phyloP scores from a whole-genome alignment of 2,329 filamentous ascomycete species.

The Trichoderma polysporum region DNA sequence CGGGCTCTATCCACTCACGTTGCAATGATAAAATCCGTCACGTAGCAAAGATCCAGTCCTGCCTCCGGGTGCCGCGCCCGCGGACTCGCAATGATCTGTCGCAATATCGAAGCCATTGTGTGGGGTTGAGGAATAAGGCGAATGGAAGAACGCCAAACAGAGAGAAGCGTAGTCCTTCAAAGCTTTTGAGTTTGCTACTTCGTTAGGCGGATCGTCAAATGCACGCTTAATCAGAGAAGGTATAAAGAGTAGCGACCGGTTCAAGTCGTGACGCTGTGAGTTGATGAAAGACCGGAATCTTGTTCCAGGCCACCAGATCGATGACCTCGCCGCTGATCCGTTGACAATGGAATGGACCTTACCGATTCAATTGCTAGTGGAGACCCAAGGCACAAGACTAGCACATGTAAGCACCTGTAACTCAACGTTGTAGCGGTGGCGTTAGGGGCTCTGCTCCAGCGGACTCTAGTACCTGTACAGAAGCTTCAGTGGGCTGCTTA shows the following conservation, averaged over 20 bases:
- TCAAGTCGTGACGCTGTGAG: neutral
- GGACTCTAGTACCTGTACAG: neutral
- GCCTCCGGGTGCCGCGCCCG: conserved; percentile 82
- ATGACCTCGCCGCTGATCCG: conserved; percentile 1
- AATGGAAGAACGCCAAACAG: neutral
- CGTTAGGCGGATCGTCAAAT: neutral
- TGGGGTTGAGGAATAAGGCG: neutral
- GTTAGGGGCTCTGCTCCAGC: neutral
- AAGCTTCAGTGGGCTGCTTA: neutral
- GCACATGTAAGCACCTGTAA: too few relatives aligned
- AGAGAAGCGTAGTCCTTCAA: neutral
- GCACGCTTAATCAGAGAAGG: neutral
- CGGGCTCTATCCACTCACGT: conserved; percentile 43
- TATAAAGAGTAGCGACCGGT: neutral
- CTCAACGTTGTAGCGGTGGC: neutral
- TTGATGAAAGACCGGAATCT: neutral
- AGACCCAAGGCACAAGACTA: too few relatives aligned
- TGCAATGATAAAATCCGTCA: conserved; percentile 74
- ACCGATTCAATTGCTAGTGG: neutral
- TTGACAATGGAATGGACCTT: neutral
- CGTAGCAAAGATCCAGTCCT: conserved; percentile 91
- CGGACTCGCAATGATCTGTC: conserved; percentile 88
- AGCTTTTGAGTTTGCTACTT: neutral
- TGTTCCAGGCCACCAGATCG: neutral
- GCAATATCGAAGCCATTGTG: conserved; percentile 67